Base-by-base conservation (phyloP, 441 rosid genomes). In the Aquilaria agallochum region DNA sequence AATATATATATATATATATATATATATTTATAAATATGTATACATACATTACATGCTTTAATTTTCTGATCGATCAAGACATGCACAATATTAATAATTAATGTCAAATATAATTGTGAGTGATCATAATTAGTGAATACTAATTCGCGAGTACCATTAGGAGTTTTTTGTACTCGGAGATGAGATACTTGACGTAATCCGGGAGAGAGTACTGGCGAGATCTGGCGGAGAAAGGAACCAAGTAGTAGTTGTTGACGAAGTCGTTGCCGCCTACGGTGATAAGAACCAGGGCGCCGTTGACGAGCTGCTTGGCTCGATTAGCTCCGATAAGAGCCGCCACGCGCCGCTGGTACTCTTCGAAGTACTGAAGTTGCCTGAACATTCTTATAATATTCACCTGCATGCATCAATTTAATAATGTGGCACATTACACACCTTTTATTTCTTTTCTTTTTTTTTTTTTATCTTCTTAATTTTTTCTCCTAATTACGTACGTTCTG, bases 251-350 rank as follows among this genome's bases (percentile, higher is more conserved):
- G 77, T 86, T 86, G 42, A 86, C 89, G 11, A 86, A 86, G 68
- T 86, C 92, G 51, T 86, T 86, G 14, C 92, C 92, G 3, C 92
- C 92, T 3, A 76, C 79, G 7, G 84, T 76, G 62, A 86, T 78
- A 52, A 86, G 92, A 55, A 78, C 68, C 2, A 86, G 81, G 27
- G 85, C 84, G 14, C 68, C 40, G 5, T 68, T 81, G 33, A 86
- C 87, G 10, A 80, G 78, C 53, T 59, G 61, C 65, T 60, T 52
- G 14, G 89, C 67, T 55, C 68, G 60, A 5, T 27, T 68, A 20
- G 66, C 2, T 70, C 92, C 92, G 3, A 81, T 66, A 10, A 81
- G 63, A 52, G 73, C 76, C 55, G 75, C 56, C 59, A 81, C 75
- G 56, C 81, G 67, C 54, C 54, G 57, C 67, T 86, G 89, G 69